phyloP scores from a whole-genome alignment of 495 filamentous ascomycete species.

The Cladorrhinum samala region DNA sequence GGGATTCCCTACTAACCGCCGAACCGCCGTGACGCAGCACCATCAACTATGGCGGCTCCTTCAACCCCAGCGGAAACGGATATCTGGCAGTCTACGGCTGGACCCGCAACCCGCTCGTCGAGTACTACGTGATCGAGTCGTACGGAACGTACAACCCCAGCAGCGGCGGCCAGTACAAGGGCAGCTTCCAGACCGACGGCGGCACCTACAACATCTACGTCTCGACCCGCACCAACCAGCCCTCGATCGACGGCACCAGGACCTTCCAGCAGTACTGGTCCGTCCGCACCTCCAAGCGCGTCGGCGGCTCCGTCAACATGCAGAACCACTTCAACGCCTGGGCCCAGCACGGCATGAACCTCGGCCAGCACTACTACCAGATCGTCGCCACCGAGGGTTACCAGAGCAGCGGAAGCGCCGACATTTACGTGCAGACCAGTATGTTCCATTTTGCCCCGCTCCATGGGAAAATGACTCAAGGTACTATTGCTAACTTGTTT shows the following conservation, averaged over 20 bases:
- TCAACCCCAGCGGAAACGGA: constrained; percentile 44
- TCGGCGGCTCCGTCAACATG: constrained; percentile 42
- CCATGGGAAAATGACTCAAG: too few species aligned
- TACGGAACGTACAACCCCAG: constrained; percentile 50
- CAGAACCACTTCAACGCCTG: constrained; percentile 60
- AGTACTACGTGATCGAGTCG: constrained; percentile 57
- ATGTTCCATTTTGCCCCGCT: too few species aligned
- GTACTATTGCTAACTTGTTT: too few species aligned
- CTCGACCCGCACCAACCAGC: constrained; percentile 51
- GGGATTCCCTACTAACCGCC: too few species aligned
- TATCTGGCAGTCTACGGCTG: constrained; percentile 58
- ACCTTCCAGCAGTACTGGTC: constrained; percentile 55
- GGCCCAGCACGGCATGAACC: constrained; percentile 40
- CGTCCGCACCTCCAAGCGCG: constrained; percentile 43
- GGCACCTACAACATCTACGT: constrained; percentile 58
- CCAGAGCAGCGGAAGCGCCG: constrained; percentile 35
- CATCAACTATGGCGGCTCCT: constrained; percentile 32
- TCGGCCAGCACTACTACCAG: constrained; percentile 54
- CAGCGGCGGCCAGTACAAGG: constrained; percentile 40
- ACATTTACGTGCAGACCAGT: constrained; percentile 12
- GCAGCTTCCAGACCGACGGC: constrained; percentile 54
- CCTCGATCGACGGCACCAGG: constrained; percentile 46
- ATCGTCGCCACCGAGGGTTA: constrained; percentile 55
- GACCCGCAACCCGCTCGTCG: constrained; percentile 50
- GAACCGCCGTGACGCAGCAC: too few species aligned